Evolutionary conservation across 1,284 basidiomycete genomes (phyloP), one percentile per base, ranked within the genome.

Genomic region (Apiotrichum gamsii): DNA sequence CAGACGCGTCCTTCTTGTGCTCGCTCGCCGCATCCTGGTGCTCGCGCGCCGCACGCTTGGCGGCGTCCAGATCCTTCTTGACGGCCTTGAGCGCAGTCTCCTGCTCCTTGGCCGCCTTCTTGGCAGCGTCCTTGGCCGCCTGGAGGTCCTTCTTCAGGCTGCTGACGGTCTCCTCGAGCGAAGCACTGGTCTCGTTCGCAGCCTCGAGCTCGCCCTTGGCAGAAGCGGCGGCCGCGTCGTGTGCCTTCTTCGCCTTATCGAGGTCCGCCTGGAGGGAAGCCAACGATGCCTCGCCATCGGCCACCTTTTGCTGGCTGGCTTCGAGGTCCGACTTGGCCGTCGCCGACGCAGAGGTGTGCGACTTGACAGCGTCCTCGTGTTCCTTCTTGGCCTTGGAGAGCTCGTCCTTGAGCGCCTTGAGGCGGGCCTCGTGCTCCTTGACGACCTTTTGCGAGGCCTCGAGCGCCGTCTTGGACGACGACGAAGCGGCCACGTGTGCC

Each of bases 131-230:
- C 37, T 45, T 43, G 25, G 43, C 31, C 4, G 39, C 39, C 24
- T 46, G 40, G 4, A 51, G 44, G 25, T 51, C 49, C n/a, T 35
- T 30, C 40, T 39, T 45, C 3, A 51, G 44, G 5, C 36, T 23
- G 9, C 31, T 24, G 3, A 24, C 44, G 9, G 28, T 18, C 4
- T 24, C 16, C 36, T 51, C 49, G 44, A 43, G 49, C 31, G 45
- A 43, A 15, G 34, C 24, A 20, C 25, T 30, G 3, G 35, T n/a
- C 18, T 33, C 20, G 14, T 33, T 34, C 11, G 39, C 25, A 0
- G 48, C 20, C 10, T 52, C 45, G 11, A 51, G 49, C 23, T 51
- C 49, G 10, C 18, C 23, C 23, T 19, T 14, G n/a, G 20, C 19
- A 11, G 18, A 9, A 6, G 40, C 13, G n/a, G 40, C 31, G 4